Conservation (phyloP, 1,284 basidiomycete species). For the Pseudozyma thailandica region DNA sequence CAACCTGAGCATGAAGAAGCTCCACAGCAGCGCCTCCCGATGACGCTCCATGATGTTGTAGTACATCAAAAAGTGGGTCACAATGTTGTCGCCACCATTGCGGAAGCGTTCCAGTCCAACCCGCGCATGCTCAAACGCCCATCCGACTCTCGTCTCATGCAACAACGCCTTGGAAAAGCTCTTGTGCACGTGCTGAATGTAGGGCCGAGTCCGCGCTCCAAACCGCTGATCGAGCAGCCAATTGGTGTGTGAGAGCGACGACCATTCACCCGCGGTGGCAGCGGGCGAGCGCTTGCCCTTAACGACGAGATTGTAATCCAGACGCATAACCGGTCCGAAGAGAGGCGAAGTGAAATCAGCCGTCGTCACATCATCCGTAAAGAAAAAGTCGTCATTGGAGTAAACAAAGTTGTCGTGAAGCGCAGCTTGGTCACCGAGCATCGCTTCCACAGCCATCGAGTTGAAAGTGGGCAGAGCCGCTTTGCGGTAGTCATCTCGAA, state of each 20-base stretch:
- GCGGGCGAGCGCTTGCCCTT: constrained; percentile 20
- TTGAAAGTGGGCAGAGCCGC: constrained; percentile 57
- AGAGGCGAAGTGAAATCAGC: constrained; percentile 48
- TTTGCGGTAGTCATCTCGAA: constrained; percentile 30
- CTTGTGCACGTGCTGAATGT: constrained; percentile 47
- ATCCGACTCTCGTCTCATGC: constrained; percentile 38
- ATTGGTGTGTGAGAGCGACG: constrained; percentile 30
- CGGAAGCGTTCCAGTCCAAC: constrained; percentile 40
- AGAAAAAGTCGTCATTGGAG: constrained; percentile 60
- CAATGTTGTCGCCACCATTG: constrained; percentile 35
- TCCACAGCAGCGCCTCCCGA: constrained; percentile 61
- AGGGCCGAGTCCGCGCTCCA: constrained; percentile 35
- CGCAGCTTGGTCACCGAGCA: constrained; percentile 44
- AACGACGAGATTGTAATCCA: constrained; percentile 46
- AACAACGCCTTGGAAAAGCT: constrained; percentile 36
- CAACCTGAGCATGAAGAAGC: constrained; percentile 47
- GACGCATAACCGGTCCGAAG: constrained; percentile 49
- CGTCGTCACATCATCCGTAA: constrained; percentile 22
- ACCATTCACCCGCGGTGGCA: constrained; percentile 42
- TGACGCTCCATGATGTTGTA: constrained; percentile 57
- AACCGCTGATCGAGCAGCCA: constrained; percentile 51
- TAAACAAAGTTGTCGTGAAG: constrained; percentile 47
- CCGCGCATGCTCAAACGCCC: constrained; percentile 34
- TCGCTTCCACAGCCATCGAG: constrained; percentile 52
- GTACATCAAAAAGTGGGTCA: constrained; percentile 43